Evolutionary conservation across 345 rosid genomes (phyloP).

Genomic region (Aquilaria sinensis): DNA sequence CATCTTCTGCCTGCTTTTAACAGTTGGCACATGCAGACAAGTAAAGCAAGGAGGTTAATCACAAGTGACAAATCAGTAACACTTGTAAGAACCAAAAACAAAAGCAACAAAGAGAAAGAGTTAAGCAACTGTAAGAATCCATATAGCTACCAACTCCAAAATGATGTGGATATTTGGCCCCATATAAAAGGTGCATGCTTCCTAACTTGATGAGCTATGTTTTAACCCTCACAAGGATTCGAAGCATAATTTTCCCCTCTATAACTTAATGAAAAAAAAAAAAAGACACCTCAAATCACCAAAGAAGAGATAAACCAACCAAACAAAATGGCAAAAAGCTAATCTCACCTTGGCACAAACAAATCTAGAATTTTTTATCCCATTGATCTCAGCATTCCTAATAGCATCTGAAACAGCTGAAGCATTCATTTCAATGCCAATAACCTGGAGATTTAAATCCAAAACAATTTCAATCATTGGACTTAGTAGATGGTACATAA

Average conservation of each 20-base stretch:
- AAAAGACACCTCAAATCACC: background rate
- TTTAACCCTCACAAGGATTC: background rate
- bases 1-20: conserved; percentile 74
- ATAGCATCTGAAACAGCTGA: conserved; percentile 94
- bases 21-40: too few relatives aligned
- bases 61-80: background rate
- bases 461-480: conserved; percentile 9
- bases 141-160: background rate
- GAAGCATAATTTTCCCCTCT: background rate
- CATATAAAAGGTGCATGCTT: background rate
- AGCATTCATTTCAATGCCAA: conserved; percentile 97
- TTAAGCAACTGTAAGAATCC: background rate
- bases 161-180: background rate
- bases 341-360: conserved; percentile 75
- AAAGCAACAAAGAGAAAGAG: background rate
- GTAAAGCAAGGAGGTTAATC: background rate
- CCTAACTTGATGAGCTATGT: background rate
- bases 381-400: conserved; percentile 81
- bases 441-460: conserved; percentile 41
- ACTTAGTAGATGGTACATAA: background rate
- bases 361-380: conserved; percentile 82
- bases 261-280: background rate
- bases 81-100: background rate
- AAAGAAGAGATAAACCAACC: background rate
- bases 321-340: background rate